Base-by-base conservation (phyloP, 176 grass and related monocot genomes). In the Tillandsia leiboldiana region DNA sequence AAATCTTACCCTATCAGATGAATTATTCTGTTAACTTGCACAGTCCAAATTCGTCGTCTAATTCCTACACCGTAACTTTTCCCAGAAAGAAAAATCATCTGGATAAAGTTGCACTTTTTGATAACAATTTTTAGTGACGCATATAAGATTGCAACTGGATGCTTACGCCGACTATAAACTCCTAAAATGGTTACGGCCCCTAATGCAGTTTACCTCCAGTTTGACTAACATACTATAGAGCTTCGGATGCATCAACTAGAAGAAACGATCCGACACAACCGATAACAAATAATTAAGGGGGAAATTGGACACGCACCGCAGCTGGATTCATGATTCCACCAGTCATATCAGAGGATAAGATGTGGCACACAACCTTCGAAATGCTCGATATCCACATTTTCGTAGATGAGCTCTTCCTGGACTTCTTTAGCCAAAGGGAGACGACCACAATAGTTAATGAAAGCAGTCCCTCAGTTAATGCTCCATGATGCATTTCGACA, bases 261-360 rank as follows among this genome's bases (percentile, higher is more conserved):
- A 57, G 23, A 56, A 58, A 11, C 2, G 51, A 42, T 23, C 13
- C 48, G 20, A 27, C 23, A 29, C 51, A 65, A 29, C 20, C 20
- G 50, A 3, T 14, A 51, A 26, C 10, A n/a, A 51, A 42, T 42
- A 42, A 42, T 42, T 42, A 6, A 42, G 33, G 33, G 4, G 33
- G 6, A 29, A 17, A 52, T 53, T 53, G 24, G 53, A 24, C 50
- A 54, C 73, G 65, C 53, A 75, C 73, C 52, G 73, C 23, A 53
- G 73, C 73, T 47, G 73, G 73, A 24, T 75, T 75, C 63, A 75
- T 52, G 50, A 75, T 66, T 66, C 73, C 73, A 47, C 73, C 73
- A 22, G 73, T 75, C 9, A 64, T 66, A 42, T 66, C 50, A 33
- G 63, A 75, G 27, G 59, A 62, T 29, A 75, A 24, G 11, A 75